Conservation (phyloP, 306 rosid genomes). For the Lagenaria siceraria region DNA sequence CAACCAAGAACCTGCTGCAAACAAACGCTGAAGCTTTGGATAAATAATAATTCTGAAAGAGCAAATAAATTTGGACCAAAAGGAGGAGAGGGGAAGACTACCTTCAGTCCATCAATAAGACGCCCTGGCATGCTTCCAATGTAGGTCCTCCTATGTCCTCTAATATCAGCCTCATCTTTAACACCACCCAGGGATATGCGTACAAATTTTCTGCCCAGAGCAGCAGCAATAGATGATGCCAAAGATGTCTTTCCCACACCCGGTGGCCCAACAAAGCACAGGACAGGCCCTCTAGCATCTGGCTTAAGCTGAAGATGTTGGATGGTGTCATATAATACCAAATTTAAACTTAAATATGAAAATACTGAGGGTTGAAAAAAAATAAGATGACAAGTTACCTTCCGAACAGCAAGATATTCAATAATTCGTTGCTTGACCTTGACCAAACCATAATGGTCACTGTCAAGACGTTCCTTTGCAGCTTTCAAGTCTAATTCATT, state of each 20-base stretch:
- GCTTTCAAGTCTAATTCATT: constrained; percentile 72
- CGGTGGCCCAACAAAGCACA: constrained; percentile 98
- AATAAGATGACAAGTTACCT: constrained; percentile 34
- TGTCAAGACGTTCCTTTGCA: constrained; percentile 79
- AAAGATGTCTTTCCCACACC: constrained; percentile 97
- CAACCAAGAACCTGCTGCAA: background rate
- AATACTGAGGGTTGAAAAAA: background rate
- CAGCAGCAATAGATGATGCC: constrained; percentile 93
- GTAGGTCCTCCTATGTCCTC: constrained; percentile 98
- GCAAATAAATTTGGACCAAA: background rate
- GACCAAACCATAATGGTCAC: constrained; percentile 80
- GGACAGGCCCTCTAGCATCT: constrained; percentile 97
- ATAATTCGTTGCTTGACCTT: constrained; percentile 94
- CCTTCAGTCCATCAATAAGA: constrained; percentile 93
- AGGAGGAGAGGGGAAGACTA: background rate
- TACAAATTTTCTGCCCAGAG: constrained; percentile 78
- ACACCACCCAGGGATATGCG: constrained; percentile 98
- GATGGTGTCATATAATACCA: constrained; percentile 18
- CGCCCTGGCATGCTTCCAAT: constrained; percentile 99
- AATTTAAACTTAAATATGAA: constrained; percentile 12
- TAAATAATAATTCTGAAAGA: background rate
- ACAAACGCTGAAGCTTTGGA: background rate
- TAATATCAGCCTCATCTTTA: constrained; percentile 94
- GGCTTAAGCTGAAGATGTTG: constrained; percentile 77
- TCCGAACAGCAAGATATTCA: constrained; percentile 93